Evolutionary conservation across 306 rosid genomes (phyloP).

Genomic region (Vigna mungo): DNA sequence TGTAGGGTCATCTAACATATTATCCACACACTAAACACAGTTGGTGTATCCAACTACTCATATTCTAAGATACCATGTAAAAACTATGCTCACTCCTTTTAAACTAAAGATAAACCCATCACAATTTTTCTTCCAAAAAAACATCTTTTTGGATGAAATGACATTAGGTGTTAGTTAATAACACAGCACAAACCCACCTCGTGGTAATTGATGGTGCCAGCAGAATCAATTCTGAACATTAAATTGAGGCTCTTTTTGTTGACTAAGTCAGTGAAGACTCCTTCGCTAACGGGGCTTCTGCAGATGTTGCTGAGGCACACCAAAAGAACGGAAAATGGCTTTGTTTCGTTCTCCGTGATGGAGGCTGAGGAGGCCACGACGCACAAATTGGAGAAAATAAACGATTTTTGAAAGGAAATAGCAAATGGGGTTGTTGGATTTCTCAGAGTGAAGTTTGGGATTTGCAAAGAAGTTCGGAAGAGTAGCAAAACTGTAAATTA

Average conservation of each 20-base stretch:
- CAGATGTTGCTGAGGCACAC: constrained; percentile 94
- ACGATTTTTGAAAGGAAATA: constrained; percentile 35
- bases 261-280: constrained; percentile 83
- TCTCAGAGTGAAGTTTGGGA: constrained; percentile 35
- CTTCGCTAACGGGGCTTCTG: constrained; percentile 97
- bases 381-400: constrained; percentile 50
- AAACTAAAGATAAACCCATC: neutral
- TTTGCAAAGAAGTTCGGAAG: constrained; percentile 23
- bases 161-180: neutral
- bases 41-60: too few species aligned
- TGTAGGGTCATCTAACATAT: too few species aligned
- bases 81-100: neutral
- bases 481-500: constrained; percentile 67
- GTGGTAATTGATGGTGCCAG: constrained; percentile 87
- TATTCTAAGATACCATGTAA: neutral
- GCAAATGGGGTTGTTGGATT: constrained; percentile 34
- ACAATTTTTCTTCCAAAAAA: neutral
- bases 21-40: too few species aligned
- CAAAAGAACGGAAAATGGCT: constrained; percentile 76
- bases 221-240: constrained; percentile 73
- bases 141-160: neutral
- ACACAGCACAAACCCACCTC: constrained; percentile 53
- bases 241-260: constrained; percentile 67
- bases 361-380: constrained; percentile 69
- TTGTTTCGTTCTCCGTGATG: constrained; percentile 46